A percentile compares a stretch with the other conserved stretches of the same genome.
Evolutionary conservation across 1,139 yeast genomes (phyloP).

Genomic region (Candida mesenterica): DNA sequence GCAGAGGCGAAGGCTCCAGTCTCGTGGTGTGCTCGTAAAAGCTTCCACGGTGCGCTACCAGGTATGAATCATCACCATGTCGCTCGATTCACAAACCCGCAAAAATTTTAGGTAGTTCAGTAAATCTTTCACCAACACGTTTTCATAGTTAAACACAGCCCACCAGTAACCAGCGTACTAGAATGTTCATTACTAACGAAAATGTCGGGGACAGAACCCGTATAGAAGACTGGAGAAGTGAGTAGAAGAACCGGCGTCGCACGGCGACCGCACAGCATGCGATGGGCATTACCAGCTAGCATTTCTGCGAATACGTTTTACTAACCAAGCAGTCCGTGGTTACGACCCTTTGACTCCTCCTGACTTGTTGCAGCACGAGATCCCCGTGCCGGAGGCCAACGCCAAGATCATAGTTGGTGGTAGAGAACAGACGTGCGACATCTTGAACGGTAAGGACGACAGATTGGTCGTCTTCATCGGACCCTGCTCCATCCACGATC

Average conservation of each 20-base stretch:
- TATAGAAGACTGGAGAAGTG: slow-evolving; percentile 88
- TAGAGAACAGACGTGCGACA: slow-evolving; percentile 69
- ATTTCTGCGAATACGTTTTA: too few relatives aligned
- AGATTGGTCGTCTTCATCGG: slow-evolving; percentile 83
- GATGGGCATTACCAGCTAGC: too few relatives aligned
- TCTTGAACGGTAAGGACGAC: slow-evolving; percentile 76
- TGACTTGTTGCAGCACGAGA: slow-evolving; percentile 87
- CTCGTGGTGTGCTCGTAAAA: background rate
- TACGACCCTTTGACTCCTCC: slow-evolving; percentile 96
- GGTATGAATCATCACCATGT: background rate
- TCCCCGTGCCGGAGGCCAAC: slow-evolving; percentile 63
- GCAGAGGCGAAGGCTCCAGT: too few relatives aligned
- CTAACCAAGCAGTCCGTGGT: slow-evolving; percentile 41
- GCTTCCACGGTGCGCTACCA: slow-evolving; percentile 1
- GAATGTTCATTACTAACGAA: slow-evolving; percentile 81
- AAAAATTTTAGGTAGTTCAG: background rate
- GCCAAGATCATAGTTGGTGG: slow-evolving; percentile 67
- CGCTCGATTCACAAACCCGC: background rate
- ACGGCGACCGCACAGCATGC: too few relatives aligned
- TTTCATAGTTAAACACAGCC: too few relatives aligned
- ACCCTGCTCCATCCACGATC: slow-evolving; percentile 96
- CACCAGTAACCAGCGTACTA: background rate
- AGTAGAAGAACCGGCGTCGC: too few relatives aligned
- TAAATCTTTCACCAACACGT: background rate
- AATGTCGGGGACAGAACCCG: slow-evolving; percentile 80